Evolutionary conservation across 164 flowering plant genomes (phyloP).

Genomic region (Brasenia schreberi): DNA sequence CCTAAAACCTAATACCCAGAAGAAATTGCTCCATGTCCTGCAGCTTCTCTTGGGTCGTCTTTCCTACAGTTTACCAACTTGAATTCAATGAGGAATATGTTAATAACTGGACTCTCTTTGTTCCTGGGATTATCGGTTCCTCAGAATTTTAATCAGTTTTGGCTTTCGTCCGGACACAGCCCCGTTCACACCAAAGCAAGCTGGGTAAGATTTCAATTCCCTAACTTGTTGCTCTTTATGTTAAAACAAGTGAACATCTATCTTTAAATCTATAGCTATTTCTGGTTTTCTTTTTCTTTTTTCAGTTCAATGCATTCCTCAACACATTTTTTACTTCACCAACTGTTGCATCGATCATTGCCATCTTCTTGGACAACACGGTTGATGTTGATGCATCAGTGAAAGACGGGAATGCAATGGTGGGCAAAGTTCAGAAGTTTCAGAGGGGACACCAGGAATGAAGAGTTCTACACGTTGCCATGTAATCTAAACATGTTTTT

Average conservation of each 20-base stretch:
- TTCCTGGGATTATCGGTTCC: slow-evolving; percentile 20
- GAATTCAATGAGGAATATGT: slow-evolving; percentile 20
- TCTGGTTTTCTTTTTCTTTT: neutral
- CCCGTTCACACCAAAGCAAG: slow-evolving; percentile 15
- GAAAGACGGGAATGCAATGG: slow-evolving; percentile 19
- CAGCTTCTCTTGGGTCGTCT: slow-evolving; percentile 12
- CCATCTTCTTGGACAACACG: slow-evolving; percentile 12
- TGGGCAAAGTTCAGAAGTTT: slow-evolving; percentile 16
- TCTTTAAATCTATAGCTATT: neutral
- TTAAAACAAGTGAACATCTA: too few relatives aligned
- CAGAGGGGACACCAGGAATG: slow-evolving; percentile 14
- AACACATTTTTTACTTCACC: slow-evolving; percentile 14
- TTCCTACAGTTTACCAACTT: slow-evolving; percentile 27
- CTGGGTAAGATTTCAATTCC: slow-evolving; percentile 14
- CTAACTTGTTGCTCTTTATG: neutral
- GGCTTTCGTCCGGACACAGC: slow-evolving; percentile 9
- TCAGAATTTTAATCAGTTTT: slow-evolving; percentile 19
- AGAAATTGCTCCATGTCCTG: neutral
- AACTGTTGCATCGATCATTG: slow-evolving; percentile 11
- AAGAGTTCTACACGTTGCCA: slow-evolving; percentile 16
- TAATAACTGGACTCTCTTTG: slow-evolving; percentile 17
- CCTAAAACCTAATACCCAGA: neutral
- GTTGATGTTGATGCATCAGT: slow-evolving; percentile 7
- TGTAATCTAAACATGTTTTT: slow-evolving; percentile 13
- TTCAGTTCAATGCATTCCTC: slow-evolving; percentile 13